Evolutionary conservation across 208 protist species (phyloP).

Genomic region (Trichomonas gallinae): DNA sequence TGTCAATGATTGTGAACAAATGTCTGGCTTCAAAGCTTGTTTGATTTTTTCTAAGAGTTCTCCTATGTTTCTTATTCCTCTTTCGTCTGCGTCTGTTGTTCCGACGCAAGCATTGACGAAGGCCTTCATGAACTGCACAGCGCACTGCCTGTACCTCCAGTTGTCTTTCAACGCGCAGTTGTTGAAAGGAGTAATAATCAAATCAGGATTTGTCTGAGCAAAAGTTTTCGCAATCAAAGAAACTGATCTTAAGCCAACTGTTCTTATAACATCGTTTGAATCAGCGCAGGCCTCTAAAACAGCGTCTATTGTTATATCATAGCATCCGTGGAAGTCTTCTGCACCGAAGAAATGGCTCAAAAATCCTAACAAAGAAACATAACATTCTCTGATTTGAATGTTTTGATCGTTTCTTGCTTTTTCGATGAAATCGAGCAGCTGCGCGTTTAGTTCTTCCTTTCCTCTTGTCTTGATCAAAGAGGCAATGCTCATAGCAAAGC

Average conservation of each 20-base stretch:
- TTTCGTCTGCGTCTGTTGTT: background rate
- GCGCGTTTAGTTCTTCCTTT: background rate
- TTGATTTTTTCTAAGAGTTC: background rate
- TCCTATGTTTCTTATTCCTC: background rate
- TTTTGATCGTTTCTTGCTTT: background rate
- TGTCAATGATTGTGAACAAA: background rate
- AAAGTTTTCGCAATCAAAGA: background rate
- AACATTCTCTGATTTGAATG: background rate
- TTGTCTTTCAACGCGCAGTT: constrained; percentile 10
- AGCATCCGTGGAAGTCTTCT: background rate
- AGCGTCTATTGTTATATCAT: constrained; percentile 5
- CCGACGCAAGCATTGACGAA: background rate
- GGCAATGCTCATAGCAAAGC: background rate
- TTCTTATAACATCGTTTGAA: background rate
- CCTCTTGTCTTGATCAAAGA: background rate
- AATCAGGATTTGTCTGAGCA: background rate
- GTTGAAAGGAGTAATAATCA: background rate
- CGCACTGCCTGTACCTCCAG: background rate
- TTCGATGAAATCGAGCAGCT: background rate
- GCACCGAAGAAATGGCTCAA: background rate
- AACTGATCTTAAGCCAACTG: background rate
- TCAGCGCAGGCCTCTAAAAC: background rate
- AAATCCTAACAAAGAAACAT: background rate
- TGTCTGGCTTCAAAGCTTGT: background rate
- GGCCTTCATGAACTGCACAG: background rate